These are phyloP conservation scores for Cladorrhinum sp. DNA, from an alignment of 2,329 filamentous ascomycete genomes.

Conservation along the genomic window DNA sequence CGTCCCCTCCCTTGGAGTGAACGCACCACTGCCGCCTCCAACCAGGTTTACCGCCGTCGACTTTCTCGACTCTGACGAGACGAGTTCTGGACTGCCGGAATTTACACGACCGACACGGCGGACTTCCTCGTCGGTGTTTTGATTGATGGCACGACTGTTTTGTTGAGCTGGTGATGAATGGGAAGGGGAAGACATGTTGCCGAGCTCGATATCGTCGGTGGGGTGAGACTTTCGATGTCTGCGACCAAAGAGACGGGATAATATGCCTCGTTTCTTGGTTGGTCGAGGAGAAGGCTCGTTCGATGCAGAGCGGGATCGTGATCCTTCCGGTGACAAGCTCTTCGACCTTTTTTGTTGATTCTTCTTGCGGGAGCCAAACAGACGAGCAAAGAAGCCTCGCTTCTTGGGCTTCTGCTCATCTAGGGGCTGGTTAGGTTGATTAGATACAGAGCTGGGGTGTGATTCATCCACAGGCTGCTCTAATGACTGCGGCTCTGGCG, in stretches of 20 bases:
- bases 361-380: conserved; percentile 2
- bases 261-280: conserved; percentile 7
- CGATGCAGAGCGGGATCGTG: not conserved
- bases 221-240: not conserved
- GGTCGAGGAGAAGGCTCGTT: not conserved
- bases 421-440: too few relatives aligned
- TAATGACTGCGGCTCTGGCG: not conserved
- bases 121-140: not conserved
- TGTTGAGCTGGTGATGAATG: not conserved
- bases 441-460: too few relatives aligned
- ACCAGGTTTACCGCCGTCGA: not conserved
- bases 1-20: not conserved
- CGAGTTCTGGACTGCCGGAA: conserved; percentile 12
- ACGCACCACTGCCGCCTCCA: not conserved
- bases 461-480: not conserved
- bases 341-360: not conserved
- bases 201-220: conserved; percentile 13
- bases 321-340: not conserved
- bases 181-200: not conserved
- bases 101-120: conserved; percentile 13
- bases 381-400: conserved; percentile 6
- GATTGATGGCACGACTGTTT: not conserved
- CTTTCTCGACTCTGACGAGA: conserved; percentile 1
- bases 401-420: conserved; percentile 4
- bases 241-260: conserved; percentile 5